Conservation (phyloP, 441 rosid species). For the Adansonia madagascariensis region DNA sequence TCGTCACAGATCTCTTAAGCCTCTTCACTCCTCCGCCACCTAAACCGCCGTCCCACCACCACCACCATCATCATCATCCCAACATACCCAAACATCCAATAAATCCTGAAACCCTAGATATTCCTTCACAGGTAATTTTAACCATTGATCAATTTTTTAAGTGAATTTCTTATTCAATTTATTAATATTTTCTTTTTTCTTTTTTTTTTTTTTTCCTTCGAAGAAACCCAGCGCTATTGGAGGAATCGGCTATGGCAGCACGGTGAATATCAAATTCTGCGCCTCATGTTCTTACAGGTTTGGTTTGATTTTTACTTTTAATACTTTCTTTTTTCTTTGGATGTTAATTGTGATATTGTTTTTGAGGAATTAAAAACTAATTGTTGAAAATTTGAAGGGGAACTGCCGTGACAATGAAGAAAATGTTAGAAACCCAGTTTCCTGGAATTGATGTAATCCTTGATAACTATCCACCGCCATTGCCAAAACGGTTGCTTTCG, state of each 20-base stretch:
- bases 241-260: constrained; percentile 59
- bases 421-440: constrained; percentile 81
- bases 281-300: constrained; percentile 84
- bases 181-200: neutral
- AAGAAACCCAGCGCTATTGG: constrained; percentile 48
- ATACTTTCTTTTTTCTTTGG: neutral
- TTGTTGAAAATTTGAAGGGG: constrained; percentile 54
- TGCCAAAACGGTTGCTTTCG: constrained; percentile 76
- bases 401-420: constrained; percentile 80
- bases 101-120: constrained; percentile 46
- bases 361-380: neutral
- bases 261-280: constrained; percentile 73
- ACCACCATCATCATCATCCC: constrained; percentile 30
- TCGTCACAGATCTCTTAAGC: constrained; percentile 60
- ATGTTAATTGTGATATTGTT: neutral
- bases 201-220: constrained; percentile 13
- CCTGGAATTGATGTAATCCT: constrained; percentile 77
- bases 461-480: constrained; percentile 78
- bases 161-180: neutral
- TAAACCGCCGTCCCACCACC: constrained; percentile 42
- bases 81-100: constrained; percentile 35
- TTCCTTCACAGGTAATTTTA: constrained; percentile 37
- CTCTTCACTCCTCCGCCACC: constrained; percentile 76
- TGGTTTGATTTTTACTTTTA: neutral
- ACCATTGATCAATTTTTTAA: neutral